phyloP scores from a whole-genome alignment of 2,329 filamentous ascomycete genomes.

The Aspergillus ibericus region DNA sequence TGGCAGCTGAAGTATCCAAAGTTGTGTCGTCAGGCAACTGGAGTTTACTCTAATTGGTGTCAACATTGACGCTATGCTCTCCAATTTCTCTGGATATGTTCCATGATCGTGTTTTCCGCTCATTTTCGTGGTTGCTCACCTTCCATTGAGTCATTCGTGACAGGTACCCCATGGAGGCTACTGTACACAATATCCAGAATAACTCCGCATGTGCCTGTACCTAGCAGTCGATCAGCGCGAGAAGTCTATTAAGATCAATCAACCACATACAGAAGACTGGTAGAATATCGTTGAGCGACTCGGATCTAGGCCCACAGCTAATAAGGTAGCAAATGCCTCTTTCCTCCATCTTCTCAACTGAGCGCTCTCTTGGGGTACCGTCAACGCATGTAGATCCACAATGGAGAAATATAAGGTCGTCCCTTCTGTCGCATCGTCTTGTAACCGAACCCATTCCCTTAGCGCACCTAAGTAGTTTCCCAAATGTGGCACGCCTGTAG shows the following conservation, averaged over 20 bases:
- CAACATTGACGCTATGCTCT: neutral
- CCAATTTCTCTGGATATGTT: neutral
- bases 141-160: conserved; percentile 99
- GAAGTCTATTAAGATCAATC: neutral
- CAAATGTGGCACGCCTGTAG: conserved; percentile 88
- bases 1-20: conserved; percentile 57
- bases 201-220: conserved; percentile 80
- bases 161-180: conserved; percentile 89
- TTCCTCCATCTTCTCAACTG: conserved; percentile 65
- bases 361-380: conserved; percentile 65
- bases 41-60: conserved; percentile 65
- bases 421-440: conserved; percentile 59
- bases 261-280: conserved; percentile 66
- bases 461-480: conserved; percentile 95
- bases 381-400: conserved; percentile 93
- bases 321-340: conserved; percentile 74
- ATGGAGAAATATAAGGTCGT: conserved; percentile 78
- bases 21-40: conserved; percentile 60
- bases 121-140: conserved; percentile 48
- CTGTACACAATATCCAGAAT: conserved; percentile 96
- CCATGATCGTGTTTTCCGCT: neutral
- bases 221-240: conserved; percentile 40
- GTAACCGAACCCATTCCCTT: conserved; percentile 79
- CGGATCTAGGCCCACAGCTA: conserved; percentile 82
- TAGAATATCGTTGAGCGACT: conserved; percentile 76